Conservation (phyloP, 2,329 filamentous ascomycete genomes). For the Bipolaris zeicola region DNA sequence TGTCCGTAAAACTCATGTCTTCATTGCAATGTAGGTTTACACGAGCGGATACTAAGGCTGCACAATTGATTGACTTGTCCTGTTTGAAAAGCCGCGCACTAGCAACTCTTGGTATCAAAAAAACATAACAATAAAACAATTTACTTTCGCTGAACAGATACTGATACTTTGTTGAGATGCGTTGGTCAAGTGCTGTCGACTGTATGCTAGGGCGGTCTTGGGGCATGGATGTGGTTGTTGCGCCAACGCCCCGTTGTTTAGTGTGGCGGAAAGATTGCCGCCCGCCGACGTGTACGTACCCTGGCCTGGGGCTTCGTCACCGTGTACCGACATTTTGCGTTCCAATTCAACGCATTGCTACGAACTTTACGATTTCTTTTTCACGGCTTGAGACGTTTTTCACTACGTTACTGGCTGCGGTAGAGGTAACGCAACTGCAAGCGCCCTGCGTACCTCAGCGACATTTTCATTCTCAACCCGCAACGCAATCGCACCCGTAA, state of each 20-base stretch:
- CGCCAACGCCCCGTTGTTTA: slow-evolving; percentile 15
- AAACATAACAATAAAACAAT: no score
- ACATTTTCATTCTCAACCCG: background rate
- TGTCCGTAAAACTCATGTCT: no score
- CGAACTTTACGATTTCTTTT: slow-evolving; percentile 4
- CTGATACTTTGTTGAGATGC: no score
- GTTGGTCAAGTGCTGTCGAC: background rate
- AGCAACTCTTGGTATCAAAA: no score
- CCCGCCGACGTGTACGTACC: slow-evolving; percentile 4
- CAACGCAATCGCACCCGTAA: background rate
- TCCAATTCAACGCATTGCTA: slow-evolving; percentile 12
- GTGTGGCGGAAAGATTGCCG: slow-evolving; percentile 13
- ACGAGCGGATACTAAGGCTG: no score
- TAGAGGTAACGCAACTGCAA: background rate
- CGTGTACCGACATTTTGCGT: background rate
- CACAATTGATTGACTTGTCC: no score
- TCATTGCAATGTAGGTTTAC: no score
- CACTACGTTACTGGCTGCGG: background rate
- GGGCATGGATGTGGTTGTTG: slow-evolving; percentile 7
- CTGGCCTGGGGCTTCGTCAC: background rate
- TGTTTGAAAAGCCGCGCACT: no score
- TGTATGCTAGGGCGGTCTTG: background rate
- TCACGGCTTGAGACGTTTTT: background rate
- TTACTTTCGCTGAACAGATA: no score
- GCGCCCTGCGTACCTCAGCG: background rate